Evolutionary conservation across 176 grass and related monocot genomes (phyloP).

Genomic region (Carex pumila): DNA sequence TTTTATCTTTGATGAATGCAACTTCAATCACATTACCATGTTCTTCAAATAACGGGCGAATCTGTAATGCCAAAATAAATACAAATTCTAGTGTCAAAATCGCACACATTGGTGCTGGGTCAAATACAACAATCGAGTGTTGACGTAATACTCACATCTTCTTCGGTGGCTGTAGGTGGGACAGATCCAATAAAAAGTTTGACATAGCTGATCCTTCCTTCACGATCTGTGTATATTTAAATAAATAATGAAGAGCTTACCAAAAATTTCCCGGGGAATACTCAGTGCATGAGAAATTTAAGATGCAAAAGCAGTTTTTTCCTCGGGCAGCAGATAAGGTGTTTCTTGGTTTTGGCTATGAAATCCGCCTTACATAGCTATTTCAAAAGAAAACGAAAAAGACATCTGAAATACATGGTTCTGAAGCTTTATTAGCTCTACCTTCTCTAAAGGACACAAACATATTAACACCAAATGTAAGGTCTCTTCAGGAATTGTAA

Average conservation of each 20-base stretch:
- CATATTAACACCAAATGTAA: background rate
- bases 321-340: background rate
- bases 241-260: background rate
- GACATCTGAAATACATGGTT: background rate
- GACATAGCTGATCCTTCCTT: constrained; percentile 52
- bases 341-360: background rate
- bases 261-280: background rate
- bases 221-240: constrained; percentile 52
- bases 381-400: background rate
- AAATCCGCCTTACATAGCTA: background rate
- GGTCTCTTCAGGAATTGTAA: background rate
- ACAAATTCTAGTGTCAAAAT: background rate
- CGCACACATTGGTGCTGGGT: background rate
- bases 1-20: constrained; percentile 95
- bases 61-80: constrained; percentile 25
- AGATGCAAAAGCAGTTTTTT: background rate
- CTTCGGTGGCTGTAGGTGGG: constrained; percentile 76
- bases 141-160: constrained; percentile 62
- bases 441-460: background rate
- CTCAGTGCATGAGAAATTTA: background rate
- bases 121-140: background rate
- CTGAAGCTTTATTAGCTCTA: background rate
- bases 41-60: constrained; percentile 92
- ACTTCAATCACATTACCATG: constrained; percentile 98
- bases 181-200: constrained; percentile 99